Conservation (phyloP, 2,329 filamentous ascomycete species). For the Madurella fahalii region DNA sequence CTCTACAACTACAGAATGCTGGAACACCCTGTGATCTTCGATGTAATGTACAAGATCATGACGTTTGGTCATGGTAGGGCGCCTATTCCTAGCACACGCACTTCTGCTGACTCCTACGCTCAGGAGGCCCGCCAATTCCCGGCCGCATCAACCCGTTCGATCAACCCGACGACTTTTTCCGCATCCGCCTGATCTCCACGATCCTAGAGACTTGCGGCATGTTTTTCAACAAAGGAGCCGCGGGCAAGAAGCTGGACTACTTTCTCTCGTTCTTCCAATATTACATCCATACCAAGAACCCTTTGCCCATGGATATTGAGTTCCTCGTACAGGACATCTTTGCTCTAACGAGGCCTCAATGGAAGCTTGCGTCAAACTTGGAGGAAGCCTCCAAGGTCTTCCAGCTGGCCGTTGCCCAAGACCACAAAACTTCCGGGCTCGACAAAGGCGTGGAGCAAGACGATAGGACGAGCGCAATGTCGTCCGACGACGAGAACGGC, state of each 20-base stretch:
- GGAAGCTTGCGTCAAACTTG: slow-evolving; percentile 77
- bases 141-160: slow-evolving; percentile 76
- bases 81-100: neutral
- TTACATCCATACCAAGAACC: slow-evolving; percentile 86
- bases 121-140: slow-evolving; percentile 74
- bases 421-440: slow-evolving; percentile 74
- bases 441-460: slow-evolving; percentile 69
- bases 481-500: slow-evolving; percentile 71
- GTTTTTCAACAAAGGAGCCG: slow-evolving; percentile 89
- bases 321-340: slow-evolving; percentile 95
- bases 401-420: slow-evolving; percentile 80
- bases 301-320: slow-evolving; percentile 92
- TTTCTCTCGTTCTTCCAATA: slow-evolving; percentile 97
- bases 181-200: slow-evolving; percentile 83
- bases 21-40: slow-evolving; percentile 92
- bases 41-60: slow-evolving; percentile 89
- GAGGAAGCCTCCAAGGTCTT: slow-evolving; percentile 83
- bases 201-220: slow-evolving; percentile 92
- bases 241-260: slow-evolving; percentile 96
- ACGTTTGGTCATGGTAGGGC: slow-evolving; percentile 77
- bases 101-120: neutral
- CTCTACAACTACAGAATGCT: slow-evolving; percentile 97
- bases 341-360: slow-evolving; percentile 79
- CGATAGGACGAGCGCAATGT: slow-evolving; percentile 64
- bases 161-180: slow-evolving; percentile 90